Percentiles rank a stretch among this genome's conserved stretches.
Evolutionary conservation across 768 basidiomycete species (phyloP).

Genomic region (Lactifluus echinatus): DNA sequence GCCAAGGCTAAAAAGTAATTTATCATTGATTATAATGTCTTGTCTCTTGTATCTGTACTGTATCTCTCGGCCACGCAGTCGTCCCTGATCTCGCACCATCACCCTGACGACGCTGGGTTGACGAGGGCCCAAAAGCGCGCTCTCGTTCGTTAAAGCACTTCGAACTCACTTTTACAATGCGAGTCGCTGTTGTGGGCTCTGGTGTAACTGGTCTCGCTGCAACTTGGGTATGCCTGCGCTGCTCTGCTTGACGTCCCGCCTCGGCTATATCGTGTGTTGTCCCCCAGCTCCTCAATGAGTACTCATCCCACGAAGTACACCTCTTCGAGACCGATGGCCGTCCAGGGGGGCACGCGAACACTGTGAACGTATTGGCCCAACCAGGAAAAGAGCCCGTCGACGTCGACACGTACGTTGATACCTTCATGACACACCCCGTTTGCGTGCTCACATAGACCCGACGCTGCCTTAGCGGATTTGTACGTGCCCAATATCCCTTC

Average conservation of each 20-base stretch:
- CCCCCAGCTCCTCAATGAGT: conserved; percentile 56
- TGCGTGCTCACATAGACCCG: neutral
- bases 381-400: conserved; percentile 35
- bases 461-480: neutral
- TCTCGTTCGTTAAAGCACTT: neutral
- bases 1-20: conserved; percentile 33
- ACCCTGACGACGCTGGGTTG: no score
- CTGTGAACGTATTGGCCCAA: conserved; percentile 42
- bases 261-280: neutral
- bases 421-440: neutral
- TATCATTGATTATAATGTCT: neutral
- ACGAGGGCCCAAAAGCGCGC: neutral
- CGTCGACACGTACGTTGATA: conserved; percentile 58
- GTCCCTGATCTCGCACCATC: no score
- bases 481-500: neutral
- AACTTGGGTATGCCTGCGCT: conserved; percentile 47
- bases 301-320: conserved; percentile 67
- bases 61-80: no score
- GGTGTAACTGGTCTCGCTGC: conserved; percentile 74
- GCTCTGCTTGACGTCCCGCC: neutral
- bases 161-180: conserved; percentile 30
- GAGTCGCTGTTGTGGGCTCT: conserved; percentile 65
- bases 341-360: conserved; percentile 73
- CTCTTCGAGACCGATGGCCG: conserved; percentile 60
- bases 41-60: conserved; percentile 1